These are phyloP conservation scores for Rusavskia elegans DNA, from an alignment of 495 filamentous ascomycete species.

Conservation along the genomic window DNA sequence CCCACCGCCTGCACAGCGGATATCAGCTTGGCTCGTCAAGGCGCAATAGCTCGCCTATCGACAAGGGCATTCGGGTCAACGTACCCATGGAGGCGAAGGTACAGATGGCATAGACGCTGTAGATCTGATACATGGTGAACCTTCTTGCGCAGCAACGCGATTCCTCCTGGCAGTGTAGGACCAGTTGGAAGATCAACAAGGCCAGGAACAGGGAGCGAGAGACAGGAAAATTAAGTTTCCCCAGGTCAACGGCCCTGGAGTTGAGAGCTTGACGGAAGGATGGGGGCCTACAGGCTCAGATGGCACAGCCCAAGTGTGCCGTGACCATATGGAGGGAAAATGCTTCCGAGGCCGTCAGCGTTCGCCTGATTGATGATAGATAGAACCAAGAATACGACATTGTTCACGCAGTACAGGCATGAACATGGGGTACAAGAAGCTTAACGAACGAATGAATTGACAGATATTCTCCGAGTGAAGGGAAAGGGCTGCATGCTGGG, in stretches of 20 bases:
- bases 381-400: not conserved
- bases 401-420: not conserved
- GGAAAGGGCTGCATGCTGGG: not conserved
- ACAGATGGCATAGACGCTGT: conserved; percentile 46
- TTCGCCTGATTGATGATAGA: not conserved
- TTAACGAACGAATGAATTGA: not conserved
- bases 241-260: not conserved
- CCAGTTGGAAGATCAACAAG: not conserved
- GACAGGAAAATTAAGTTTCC: not conserved
- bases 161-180: too few species aligned
- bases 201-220: not conserved
- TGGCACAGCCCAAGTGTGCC: not conserved
- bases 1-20: not conserved
- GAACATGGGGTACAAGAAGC: not conserved
- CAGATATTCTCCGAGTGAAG: not conserved
- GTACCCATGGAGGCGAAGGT: conserved; percentile 46
- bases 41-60: not conserved
- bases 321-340: not conserved
- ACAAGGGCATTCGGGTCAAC: conserved; percentile 8
- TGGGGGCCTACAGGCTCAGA: not conserved
- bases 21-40: not conserved
- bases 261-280: not conserved
- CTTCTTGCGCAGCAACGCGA: not conserved
- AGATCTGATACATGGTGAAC: conserved; percentile 17
- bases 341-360: not conserved